Base-by-base conservation (phyloP, 1,284 basidiomycete species). In the Mycosarcoma mackinlayi region DNA sequence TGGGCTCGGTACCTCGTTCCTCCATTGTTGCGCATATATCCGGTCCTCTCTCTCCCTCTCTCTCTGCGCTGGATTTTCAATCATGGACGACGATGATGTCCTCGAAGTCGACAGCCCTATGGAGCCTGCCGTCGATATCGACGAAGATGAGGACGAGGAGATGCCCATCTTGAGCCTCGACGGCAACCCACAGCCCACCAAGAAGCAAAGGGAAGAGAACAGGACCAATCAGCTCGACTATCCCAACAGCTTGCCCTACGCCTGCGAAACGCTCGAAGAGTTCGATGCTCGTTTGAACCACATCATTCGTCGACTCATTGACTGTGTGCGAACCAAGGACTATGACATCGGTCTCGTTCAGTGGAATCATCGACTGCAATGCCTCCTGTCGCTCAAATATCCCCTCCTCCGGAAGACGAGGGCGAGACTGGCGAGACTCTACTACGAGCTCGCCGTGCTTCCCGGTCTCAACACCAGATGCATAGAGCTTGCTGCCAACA, bases 231-330 rank as follows among this genome's bases (percentile, higher is more conserved):
- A 61, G 55, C 69, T 84, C 47, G 78, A 82, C 7, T 84, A 81
- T 42, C 76, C 78, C 1, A 38, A 73, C 13, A 65, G 58, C 18
- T 54, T 97, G 40, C 93, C 94, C 2, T 96, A 95, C 83, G 86
- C 88, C 72, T 88, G 91, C 69, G 93, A 96, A 83, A 85, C 90
- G 0, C 86, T 92, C 60, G 88, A 88, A 13, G 88, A 89, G 77
- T 93, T 94, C 89, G 89, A 93, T 79, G 84, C 87, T 39, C 86
- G 92, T 75, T 86, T 96, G 45, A 91, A 94, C 69, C 86, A 89
- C 67, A 92, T 94, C 70, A 84, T 91, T 34, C 84, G 88, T 54
- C 88, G 88, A 79, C 87, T 95, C 42, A 85, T 87, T 7, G 92
- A 94, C 80, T 90, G 89, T 69, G 86, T 93, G 28, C 87, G 90